Evolutionary conservation across 306 rosid species (phyloP).

Genomic region (cucumber (Cucumis sativus)): Cucumber_9930_V3 NC_026657.2:905501-906000

Average conservation of each 20-base stretch:
- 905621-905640: background rate
- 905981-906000: background rate
- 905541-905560: no score
- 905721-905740: background rate
- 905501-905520: no score
- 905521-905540: no score
- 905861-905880: constrained; percentile 96
- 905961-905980: background rate
- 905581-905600: background rate
- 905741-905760: background rate
- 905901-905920: constrained; percentile 84
- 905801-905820: constrained; percentile 15
- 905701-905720: background rate
- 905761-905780: background rate
- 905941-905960: background rate
- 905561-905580: no score
- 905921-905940: constrained; percentile 12
- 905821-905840: constrained; percentile 99
- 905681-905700: background rate
- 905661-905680: no score
- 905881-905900: constrained; percentile 95
- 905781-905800: background rate
- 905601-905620: background rate
- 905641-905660: background rate
- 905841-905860: constrained; percentile 97